These are phyloP conservation scores for Encephalitozoon romaleae DNA, from an alignment of 371 early-diverging fungal genomes.

Conservation along the genomic window DNA sequence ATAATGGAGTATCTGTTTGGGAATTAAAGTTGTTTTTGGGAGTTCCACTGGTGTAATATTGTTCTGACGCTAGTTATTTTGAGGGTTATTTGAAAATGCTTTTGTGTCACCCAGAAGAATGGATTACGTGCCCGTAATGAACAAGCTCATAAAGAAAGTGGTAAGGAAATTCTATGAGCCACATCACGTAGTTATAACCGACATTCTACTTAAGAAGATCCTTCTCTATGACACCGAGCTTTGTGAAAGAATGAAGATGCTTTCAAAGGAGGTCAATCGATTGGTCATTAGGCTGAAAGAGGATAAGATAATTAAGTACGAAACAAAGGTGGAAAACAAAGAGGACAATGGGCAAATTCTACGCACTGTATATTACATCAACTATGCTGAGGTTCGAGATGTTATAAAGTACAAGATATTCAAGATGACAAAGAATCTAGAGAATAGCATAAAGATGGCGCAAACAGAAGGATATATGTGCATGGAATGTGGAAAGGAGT, in stretches of 20 bases:
- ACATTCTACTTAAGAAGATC: constrained; percentile 56
- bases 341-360: constrained; percentile 54
- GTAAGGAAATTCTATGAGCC: constrained; percentile 60
- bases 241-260: constrained; percentile 58
- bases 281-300: constrained; percentile 57
- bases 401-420: constrained; percentile 62
- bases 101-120: neutral
- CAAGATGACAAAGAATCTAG: constrained; percentile 59
- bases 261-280: constrained; percentile 59
- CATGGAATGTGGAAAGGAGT: constrained; percentile 50
- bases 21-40: constrained; percentile 21
- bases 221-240: constrained; percentile 58
- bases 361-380: constrained; percentile 53
- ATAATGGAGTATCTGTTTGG: constrained; percentile 59
- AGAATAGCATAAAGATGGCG: constrained; percentile 41
- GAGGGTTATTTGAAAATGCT: neutral
- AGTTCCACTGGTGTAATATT: too few relatives aligned
- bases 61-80: too few relatives aligned
- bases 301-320: constrained; percentile 57
- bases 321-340: constrained; percentile 55
- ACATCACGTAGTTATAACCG: constrained; percentile 55
- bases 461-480: constrained; percentile 49
- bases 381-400: constrained; percentile 58
- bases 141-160: constrained; percentile 49
- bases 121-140: constrained; percentile 51